Evolutionary conservation across 108 stramenopile species (phyloP), one percentile per base, ranked within the genome.

Genomic region (Chaetoceros tenuissimus): DNA sequence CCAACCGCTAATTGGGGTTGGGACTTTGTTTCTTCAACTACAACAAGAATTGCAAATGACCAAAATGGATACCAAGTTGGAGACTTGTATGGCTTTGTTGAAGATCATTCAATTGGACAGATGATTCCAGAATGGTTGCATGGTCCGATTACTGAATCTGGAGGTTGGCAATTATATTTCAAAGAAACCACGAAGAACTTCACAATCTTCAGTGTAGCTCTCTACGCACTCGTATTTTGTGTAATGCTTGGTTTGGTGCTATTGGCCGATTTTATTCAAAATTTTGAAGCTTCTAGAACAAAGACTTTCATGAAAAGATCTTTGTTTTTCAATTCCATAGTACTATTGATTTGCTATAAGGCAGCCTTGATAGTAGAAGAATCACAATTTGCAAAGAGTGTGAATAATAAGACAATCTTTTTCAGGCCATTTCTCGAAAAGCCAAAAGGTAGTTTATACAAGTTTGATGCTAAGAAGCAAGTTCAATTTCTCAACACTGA

Each of bases 31-130:
- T 72, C 77, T 0, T 45, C 74, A 1, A 46, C 74, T 1, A 58
- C 63, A 0, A 28, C 77, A 67, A 61, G 80, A 48, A 69, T 78
- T 56, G 66, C 71, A n/a, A 82, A 82, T 59, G 28, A 50, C 8
- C 77, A 82, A 54, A 28, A 46, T 48, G 76, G 76, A 22, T 58
- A 68, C 25, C 62, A 68, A 34, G 51, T 58, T 10, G 63, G 57
- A 17, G 79, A 80, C 27, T 46, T 80, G 18, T 30, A 50, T 1
- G 24, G 2, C 0, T 58, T 72, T 46, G 22, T 77, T 16, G 58
- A 74, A 23, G 31, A 40, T 40, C 34, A 40, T 13, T 40, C 34
- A 5, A 40, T 40, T 40, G 34, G 34, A 40, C 34, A 40, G 13
- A 40, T 40, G 0, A 51, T 69, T 20, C 76, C 76, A 53, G 31